Conservation (phyloP, 1,284 basidiomycete species). For the Pyrrhoderma noxium region DNA sequence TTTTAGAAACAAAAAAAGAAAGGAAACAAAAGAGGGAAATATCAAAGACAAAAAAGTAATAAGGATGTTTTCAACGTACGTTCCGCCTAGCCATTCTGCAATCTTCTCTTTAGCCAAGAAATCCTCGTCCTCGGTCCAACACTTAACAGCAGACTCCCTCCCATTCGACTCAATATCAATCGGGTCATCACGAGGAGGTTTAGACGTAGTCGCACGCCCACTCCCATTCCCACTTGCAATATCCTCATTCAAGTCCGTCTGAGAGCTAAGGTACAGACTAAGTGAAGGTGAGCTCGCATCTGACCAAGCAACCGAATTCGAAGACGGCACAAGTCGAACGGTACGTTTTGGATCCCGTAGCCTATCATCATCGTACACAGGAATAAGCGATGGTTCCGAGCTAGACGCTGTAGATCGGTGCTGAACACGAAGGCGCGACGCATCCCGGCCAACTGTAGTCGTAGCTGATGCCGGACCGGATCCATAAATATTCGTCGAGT, state of each 20-base stretch:
- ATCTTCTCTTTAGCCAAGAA: slow-evolving; percentile 87
- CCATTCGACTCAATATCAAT: slow-evolving; percentile 59
- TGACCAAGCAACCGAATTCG: slow-evolving; percentile 19
- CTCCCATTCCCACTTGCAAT: slow-evolving; percentile 11
- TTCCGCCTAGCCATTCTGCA: slow-evolving; percentile 90
- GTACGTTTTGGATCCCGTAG: slow-evolving; percentile 34
- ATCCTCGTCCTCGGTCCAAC: slow-evolving; percentile 82
- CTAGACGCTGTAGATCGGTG: slow-evolving; percentile 65
- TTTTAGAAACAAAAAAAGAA: slow-evolving; percentile 9
- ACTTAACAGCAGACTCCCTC: slow-evolving; percentile 67
- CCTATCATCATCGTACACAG: slow-evolving; percentile 37
- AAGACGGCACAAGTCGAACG: slow-evolving; percentile 19
- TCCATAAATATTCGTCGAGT: slow-evolving; percentile 28
- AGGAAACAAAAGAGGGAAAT: background rate
- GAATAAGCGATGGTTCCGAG: slow-evolving; percentile 69
- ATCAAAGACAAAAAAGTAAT: slow-evolving; percentile 1
- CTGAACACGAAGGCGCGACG: slow-evolving; percentile 46
- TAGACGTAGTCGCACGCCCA: slow-evolving; percentile 24
- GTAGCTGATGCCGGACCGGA: slow-evolving; percentile 29
- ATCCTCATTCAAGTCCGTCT: slow-evolving; percentile 46
- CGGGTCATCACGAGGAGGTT: slow-evolving; percentile 39
- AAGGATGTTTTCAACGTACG: slow-evolving; percentile 45
- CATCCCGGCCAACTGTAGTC: slow-evolving; percentile 35
- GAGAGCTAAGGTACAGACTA: slow-evolving; percentile 34
- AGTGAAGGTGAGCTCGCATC: slow-evolving; percentile 22